These are phyloP conservation scores for Lactifluus subvellereus DNA, from an alignment of 768 basidiomycete genomes.

Conservation along the genomic window DNA sequence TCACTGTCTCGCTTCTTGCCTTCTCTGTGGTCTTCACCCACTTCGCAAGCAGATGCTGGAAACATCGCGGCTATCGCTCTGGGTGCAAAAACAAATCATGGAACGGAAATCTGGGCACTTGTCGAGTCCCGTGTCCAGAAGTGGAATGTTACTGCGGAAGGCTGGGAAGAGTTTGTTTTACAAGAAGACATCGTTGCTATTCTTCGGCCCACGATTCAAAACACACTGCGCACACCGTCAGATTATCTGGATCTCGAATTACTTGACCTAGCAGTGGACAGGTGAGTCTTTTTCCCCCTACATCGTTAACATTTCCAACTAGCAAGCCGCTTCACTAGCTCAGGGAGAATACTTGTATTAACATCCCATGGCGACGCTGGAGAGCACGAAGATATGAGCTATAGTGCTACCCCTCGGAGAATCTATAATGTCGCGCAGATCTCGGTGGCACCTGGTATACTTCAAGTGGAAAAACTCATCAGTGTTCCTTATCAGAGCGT, in stretches of 20 bases:
- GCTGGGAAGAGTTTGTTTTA: slow-evolving; percentile 59
- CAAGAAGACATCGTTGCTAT: slow-evolving; percentile 52
- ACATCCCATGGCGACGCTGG: slow-evolving; percentile 62
- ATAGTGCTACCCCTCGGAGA: slow-evolving; percentile 44
- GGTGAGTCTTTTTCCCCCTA: slow-evolving; percentile 34
- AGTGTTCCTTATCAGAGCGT: slow-evolving; percentile 76
- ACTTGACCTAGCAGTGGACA: slow-evolving; percentile 59
- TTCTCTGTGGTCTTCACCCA: slow-evolving; percentile 39
- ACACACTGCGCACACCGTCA: slow-evolving; percentile 35
- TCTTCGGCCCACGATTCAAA: slow-evolving; percentile 43
- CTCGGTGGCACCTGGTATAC: slow-evolving; percentile 36
- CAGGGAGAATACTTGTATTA: slow-evolving; percentile 52
- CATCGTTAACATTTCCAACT: not conserved
- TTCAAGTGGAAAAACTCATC: slow-evolving; percentile 45
- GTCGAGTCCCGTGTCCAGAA: slow-evolving; percentile 62
- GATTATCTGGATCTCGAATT: slow-evolving; percentile 64
- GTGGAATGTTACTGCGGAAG: slow-evolving; percentile 63
- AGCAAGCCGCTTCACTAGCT: slow-evolving; percentile 29
- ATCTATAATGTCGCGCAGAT: slow-evolving; percentile 60
- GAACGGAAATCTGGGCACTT: slow-evolving; percentile 59
- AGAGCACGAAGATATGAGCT: slow-evolving; percentile 38
- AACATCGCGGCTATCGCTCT: slow-evolving; percentile 63
- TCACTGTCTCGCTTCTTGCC: slow-evolving; percentile 42
- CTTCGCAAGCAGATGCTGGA: slow-evolving; percentile 43
- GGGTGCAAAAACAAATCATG: slow-evolving; percentile 40